A percentile compares a stretch with the other conserved stretches of the same genome.
phyloP scores from a whole-genome alignment of 306 rosid genomes.

The Castanea sativa region DNA sequence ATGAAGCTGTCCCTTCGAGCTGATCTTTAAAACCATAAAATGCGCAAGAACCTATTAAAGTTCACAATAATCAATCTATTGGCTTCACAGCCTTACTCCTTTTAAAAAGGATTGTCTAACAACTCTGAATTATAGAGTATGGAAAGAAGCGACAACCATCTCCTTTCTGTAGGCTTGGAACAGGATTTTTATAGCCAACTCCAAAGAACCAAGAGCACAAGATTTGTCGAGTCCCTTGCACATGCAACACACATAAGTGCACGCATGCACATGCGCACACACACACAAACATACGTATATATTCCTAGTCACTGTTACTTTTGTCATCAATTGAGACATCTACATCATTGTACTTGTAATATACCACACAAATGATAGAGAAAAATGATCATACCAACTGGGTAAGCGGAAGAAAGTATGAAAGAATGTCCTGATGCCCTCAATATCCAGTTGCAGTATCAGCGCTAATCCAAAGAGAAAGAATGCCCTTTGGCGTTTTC shows the following conservation, averaged over 20 bases:
- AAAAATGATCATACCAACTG: slow-evolving; percentile 56
- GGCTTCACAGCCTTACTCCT: neutral
- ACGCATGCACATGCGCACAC: neutral
- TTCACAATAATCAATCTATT: neutral
- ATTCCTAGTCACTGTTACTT: neutral
- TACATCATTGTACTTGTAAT: neutral
- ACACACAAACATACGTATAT: neutral
- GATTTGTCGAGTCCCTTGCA: slow-evolving; percentile 14
- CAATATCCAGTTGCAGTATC: slow-evolving; percentile 81
- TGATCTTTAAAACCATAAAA: neutral
- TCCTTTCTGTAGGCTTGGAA: neutral
- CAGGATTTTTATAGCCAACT: slow-evolving; percentile 3
- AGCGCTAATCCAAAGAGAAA: slow-evolving; percentile 92
- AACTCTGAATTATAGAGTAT: neutral
- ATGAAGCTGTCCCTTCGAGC: neutral
- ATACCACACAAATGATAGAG: slow-evolving; percentile 17
- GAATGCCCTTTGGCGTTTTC: slow-evolving; percentile 94
- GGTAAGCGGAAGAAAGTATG: slow-evolving; percentile 92
- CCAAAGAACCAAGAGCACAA: neutral
- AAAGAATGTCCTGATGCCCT: slow-evolving; percentile 84
- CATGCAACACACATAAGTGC: neutral
- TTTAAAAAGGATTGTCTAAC: neutral
- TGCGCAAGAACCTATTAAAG: neutral
- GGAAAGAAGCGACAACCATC: neutral
- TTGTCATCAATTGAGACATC: neutral